These are phyloP conservation scores for Aureobasidium leucospermi DNA, from an alignment of 2,329 filamentous ascomycete species.

Conservation along the genomic window DNA sequence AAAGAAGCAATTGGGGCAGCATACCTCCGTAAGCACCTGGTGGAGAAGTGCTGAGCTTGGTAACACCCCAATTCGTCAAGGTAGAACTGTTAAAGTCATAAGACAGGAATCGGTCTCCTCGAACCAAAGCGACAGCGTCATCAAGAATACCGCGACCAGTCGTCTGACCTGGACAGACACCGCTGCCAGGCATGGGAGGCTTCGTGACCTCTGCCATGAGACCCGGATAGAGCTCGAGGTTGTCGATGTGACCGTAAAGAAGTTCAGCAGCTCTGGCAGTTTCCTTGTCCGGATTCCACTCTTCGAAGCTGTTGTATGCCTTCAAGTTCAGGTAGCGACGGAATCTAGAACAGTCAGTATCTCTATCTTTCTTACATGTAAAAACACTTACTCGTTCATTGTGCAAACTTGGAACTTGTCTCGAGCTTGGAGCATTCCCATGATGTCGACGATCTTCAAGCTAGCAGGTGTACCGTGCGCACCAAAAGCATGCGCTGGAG, in stretches of 20 bases:
- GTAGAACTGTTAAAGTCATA: conserved; percentile 44
- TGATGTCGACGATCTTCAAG: conserved; percentile 41
- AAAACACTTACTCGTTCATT: conserved; percentile 39
- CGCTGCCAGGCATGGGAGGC: conserved; percentile 40
- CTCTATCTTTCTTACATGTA: neutral
- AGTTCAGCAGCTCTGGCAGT: conserved; percentile 35
- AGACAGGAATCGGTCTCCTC: conserved; percentile 41
- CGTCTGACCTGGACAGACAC: conserved; percentile 40
- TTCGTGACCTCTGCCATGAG: conserved; percentile 51
- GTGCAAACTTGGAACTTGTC: conserved; percentile 44
- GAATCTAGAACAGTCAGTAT: conserved; percentile 22
- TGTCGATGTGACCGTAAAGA: conserved; percentile 44
- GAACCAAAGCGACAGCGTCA: conserved; percentile 42
- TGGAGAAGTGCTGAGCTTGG: conserved; percentile 32
- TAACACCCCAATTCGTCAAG: conserved; percentile 45
- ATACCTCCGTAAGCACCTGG: conserved; percentile 42
- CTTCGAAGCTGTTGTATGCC: conserved; percentile 29
- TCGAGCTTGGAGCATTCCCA: conserved; percentile 42
- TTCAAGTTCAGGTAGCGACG: conserved; percentile 31
- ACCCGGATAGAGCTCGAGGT: conserved; percentile 53
- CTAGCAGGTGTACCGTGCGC: conserved; percentile 41
- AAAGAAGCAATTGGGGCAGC: conserved; percentile 38
- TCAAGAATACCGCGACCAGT: conserved; percentile 40
- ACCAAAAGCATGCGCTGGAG: conserved; percentile 45
- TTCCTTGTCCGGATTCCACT: conserved; percentile 31